Conservation (phyloP, 2,329 filamentous ascomycete genomes). For the Knoxdaviesia proteae region DNA sequence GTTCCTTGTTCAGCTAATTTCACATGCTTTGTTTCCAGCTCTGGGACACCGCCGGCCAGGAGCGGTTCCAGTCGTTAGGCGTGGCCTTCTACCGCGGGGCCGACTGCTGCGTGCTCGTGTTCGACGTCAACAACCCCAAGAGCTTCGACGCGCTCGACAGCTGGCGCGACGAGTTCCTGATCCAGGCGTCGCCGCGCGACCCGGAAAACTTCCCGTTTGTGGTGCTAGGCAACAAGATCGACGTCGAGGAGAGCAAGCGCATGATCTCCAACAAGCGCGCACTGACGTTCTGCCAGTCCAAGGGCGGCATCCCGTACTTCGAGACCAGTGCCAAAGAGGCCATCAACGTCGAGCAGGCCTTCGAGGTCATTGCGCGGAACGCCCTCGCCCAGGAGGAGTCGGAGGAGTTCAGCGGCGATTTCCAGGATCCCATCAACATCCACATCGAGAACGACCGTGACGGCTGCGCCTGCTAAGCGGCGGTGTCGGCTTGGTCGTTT, state of each 20-base stretch:
- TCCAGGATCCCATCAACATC: slow-evolving; percentile 95
- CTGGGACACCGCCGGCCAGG: slow-evolving; percentile 94
- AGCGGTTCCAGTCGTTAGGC: slow-evolving; percentile 90
- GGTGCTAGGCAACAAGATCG: slow-evolving; percentile 96
- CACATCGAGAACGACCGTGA: slow-evolving; percentile 86
- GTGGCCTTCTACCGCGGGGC: slow-evolving; percentile 95
- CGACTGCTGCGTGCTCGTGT: slow-evolving; percentile 94
- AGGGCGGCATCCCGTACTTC: slow-evolving; percentile 94
- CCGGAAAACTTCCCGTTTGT: slow-evolving; percentile 97
- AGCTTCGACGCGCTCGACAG: slow-evolving; percentile 96
- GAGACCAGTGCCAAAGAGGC: slow-evolving; percentile 98
- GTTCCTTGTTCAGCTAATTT: slow-evolving; percentile 4
- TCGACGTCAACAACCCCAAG: slow-evolving; percentile 98
- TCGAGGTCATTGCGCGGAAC: slow-evolving; percentile 83
- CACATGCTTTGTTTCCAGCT: slow-evolving; percentile 32
- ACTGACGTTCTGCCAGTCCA: slow-evolving; percentile 93
- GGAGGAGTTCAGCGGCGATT: slow-evolving; percentile 92
- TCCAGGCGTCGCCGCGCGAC: slow-evolving; percentile 89
- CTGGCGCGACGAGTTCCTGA: slow-evolving; percentile 95
- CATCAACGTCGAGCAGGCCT: slow-evolving; percentile 79
- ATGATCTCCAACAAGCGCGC: slow-evolving; percentile 92
- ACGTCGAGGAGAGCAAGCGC: slow-evolving; percentile 93
- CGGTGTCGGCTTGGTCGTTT: slow-evolving; percentile 1
- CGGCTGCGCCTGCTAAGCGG: slow-evolving; percentile 67
- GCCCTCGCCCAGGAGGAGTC: slow-evolving; percentile 92